These are phyloP conservation scores for Colletotrichum chlorophyti DNA, from an alignment of 2,329 filamentous ascomycete genomes.

Conservation along the genomic window DNA sequence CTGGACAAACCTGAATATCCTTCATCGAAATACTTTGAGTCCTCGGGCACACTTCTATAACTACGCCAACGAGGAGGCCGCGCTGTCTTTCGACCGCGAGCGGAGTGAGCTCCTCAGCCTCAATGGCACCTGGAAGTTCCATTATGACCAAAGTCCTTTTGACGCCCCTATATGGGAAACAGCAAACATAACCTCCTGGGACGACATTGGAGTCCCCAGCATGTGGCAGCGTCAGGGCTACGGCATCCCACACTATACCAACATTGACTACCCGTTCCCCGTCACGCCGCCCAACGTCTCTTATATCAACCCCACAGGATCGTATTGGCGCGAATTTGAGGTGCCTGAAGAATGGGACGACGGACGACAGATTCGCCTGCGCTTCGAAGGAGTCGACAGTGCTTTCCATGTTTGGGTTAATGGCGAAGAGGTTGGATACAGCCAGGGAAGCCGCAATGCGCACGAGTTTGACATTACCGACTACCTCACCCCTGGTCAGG, in stretches of 20 bases:
- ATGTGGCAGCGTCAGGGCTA: slow-evolving; percentile 75
- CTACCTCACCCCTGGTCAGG: slow-evolving; percentile 47
- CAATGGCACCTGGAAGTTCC: slow-evolving; percentile 48
- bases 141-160: slow-evolving; percentile 44
- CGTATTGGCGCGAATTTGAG: slow-evolving; percentile 64
- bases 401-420: slow-evolving; percentile 77
- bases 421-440: slow-evolving; percentile 71
- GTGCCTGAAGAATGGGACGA: slow-evolving; percentile 53
- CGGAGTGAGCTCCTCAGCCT: slow-evolving; percentile 46
- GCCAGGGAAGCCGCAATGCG: slow-evolving; percentile 76
- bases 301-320: slow-evolving; percentile 67
- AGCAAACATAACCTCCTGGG: slow-evolving; percentile 44
- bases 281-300: slow-evolving; percentile 71
- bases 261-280: slow-evolving; percentile 71
- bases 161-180: slow-evolving; percentile 33
- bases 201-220: slow-evolving; percentile 65
- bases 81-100: slow-evolving; percentile 47
- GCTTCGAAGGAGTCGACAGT: slow-evolving; percentile 78
- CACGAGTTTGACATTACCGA: slow-evolving; percentile 74
- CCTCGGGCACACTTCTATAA: slow-evolving; percentile 62
- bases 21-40: slow-evolving; percentile 63
- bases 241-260: slow-evolving; percentile 72
- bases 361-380: slow-evolving; percentile 64
- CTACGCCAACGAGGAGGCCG: slow-evolving; percentile 54
- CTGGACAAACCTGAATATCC: slow-evolving; percentile 64